Evolutionary conservation across 2,329 filamentous ascomycete species (phyloP), one percentile per base, ranked within the genome.

Genomic region (Emericellopsis cladophorae): DNA sequence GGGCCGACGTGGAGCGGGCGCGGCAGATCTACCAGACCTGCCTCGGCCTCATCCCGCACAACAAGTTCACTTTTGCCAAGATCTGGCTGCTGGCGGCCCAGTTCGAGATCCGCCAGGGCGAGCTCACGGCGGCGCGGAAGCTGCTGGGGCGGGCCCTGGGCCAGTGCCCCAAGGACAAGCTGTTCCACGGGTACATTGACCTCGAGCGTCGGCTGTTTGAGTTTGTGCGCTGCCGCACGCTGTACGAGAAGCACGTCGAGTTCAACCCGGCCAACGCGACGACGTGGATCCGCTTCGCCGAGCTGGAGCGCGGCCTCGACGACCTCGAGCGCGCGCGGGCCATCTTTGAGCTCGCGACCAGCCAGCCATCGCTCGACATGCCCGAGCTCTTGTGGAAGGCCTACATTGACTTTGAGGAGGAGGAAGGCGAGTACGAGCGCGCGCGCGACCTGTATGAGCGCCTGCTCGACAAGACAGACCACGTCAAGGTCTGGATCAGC

Each of bases 401-500:
- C 2, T 98, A 95, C 60, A 96, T 98, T 51, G 92, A 98, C 60
- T 96, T 96, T 55, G 92, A 98, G 62, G 90, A 96, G 56, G 87
- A 94, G 52, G 87, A 95, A 60, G 85, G 81, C 53, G 87, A 95
- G 60, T 95, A 90, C 60, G 86, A 88, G 40, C 72, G 80, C 38
- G 87, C 88, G 5, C 74, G 92, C 38, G 66, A 68, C 4, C 68
- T 98, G 36, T 98, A 96, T 64, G 90, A 96, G 66, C 78, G 90
- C 7, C 72, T 98, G 11, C 73, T 98, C 35, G 72, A 86, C 54
- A 95, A 93, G 77, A 95, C 92, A n/a, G 82, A 92, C 54, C 92
- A 98, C 56, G 88, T 95, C 69, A 98, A 96, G 70, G 92, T 98
- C 45, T 98, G 92, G 92, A 94, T 92, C 61, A 90, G 85, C 59